A percentile compares a stretch with the other conserved stretches of the same genome.
Evolutionary conservation across 2,329 filamentous ascomycete genomes (phyloP).

Genomic region (Helicocarpus griseus): DNA sequence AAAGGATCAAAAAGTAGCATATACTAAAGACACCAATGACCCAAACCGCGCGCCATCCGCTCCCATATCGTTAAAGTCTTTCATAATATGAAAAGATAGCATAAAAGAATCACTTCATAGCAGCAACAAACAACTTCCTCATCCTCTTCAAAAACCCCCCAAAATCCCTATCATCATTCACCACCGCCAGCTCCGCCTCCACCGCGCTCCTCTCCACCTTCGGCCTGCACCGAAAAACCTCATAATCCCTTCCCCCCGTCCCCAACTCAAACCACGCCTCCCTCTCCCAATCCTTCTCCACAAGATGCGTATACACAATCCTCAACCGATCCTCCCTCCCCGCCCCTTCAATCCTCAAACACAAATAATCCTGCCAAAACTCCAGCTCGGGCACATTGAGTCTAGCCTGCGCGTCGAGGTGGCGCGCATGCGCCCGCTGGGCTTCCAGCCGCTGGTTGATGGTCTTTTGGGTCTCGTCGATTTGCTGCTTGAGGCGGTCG

Average conservation of each 20-base stretch:
- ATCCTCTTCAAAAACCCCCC: constrained; percentile 53
- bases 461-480: constrained; percentile 39
- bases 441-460: constrained; percentile 37
- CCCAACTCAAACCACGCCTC: constrained; percentile 92
- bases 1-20: neutral
- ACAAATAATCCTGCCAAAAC: constrained; percentile 90
- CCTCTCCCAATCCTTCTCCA: constrained; percentile 76
- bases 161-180: constrained; percentile 53
- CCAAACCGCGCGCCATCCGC: too few relatives aligned
- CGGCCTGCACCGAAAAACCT: constrained; percentile 69
- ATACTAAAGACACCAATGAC: too few relatives aligned
- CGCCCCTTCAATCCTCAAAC: constrained; percentile 79
- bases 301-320: constrained; percentile 79
- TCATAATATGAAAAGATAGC: neutral
- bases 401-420: constrained; percentile 71
- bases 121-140: constrained; percentile 49
- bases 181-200: constrained; percentile 44
- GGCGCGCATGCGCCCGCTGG: constrained; percentile 47
- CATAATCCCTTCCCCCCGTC: constrained; percentile 73
- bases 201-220: constrained; percentile 47
- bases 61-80: too few relatives aligned
- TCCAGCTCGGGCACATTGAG: constrained; percentile 89
- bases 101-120: constrained; percentile 35
- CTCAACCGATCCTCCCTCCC: constrained; percentile 76
- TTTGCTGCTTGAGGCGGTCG: constrained; percentile 47